Evolutionary conservation across 768 basidiomycete species (phyloP), one percentile per base, ranked within the genome.

Genomic region (Tricholoma saponaceum): DNA sequence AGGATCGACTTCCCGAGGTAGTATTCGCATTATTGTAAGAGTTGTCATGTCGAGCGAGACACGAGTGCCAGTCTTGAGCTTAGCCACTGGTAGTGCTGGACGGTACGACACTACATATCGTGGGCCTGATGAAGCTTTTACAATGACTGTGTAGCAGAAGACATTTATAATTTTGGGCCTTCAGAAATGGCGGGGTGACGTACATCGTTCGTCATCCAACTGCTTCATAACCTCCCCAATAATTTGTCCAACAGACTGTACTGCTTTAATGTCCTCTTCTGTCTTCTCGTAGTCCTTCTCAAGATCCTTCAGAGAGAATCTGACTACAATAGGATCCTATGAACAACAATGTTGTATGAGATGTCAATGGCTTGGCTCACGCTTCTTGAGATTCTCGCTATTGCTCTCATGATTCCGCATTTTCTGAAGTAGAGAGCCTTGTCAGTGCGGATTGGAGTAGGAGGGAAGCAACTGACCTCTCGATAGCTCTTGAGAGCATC

Each of bases 21-120:
- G 79, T 53, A 98, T 96, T 35, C 97, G 91, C 95, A 99, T 98
- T 68, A 99, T 93, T 5, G 97, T 99, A 30, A 98, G 78, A 2
- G 97, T 98, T 3, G 97, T 99, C 97, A 99, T 98, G 72, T 99
- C 97, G 30, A 99, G 84, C 55, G 95, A 95, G 57, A 99, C 97
- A 62, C 97, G 91, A 3, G 92, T 92, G 51, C 94, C 94, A 4
- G 90, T 74, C 73, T 98, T 97, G 58, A 99, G 87, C 74, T 98
- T 92, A 26, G 84, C 80, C 47, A 86, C 87, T n/a, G 95, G 92
- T 47, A 98, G 82, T 12, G 95, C 85, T 7, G 94, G 95, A 44
- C 97, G 86, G 71, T 92, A 98, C 1, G 96, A 98, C 13, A 99
- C 97, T 28, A 98, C 96, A 69, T 99, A 99, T 65, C 97, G 90